Base-by-base conservation (phyloP, 164 flowering plant species). In the Malania oleifera region DNA sequence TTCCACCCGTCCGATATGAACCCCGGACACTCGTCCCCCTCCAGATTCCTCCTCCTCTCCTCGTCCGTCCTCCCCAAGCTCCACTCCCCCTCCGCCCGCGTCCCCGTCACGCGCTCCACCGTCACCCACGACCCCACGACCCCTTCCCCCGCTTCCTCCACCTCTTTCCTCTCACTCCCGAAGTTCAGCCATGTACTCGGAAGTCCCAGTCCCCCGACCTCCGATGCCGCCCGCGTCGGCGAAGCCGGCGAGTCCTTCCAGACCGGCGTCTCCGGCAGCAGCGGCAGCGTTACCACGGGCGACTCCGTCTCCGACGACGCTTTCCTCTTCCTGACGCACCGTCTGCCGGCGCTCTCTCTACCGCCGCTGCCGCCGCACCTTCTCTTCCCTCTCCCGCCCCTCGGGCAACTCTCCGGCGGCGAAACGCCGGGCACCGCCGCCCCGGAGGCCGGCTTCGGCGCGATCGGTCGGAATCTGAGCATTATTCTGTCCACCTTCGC, bases 381-480 rank as follows among this genome's bases (percentile, higher is more conserved):
- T 35, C 88, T 65, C 57, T 73, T 84, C 0, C 78, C 70, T 43
- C 82, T 67, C 1, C 77, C 73, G 0, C 18, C 23, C 9, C 31
- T 72, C 46, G 15, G 10, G 10, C 9, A 11, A 17, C 23, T 63
- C 27, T 71, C 80, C 59, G 62, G 50, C 27, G 67, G n/a, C 5
- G 76, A 22, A 7, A 51, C 65, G n/a, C 70, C 79, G 39, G 77
- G 50, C 18, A 17, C 63, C 0, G 82, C 61, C 3, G 73, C 75
- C 1, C 54, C 67, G 2, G 59, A 15, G 14, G 70, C 70, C 20
- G 97, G 97, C 46, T 80, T 88, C 1, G 97, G 97, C 0, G 97
- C 97, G 61, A 91, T 91, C 46, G 96, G 97, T 17, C 97, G 75
- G 70, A 73, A 91, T 26, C 74, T 68, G 3, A 80, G 79, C 98